A percentile compares a stretch with the other conserved stretches of the same genome.
phyloP scores from a whole-genome alignment of 257 asterid species.

The Solanum tarapatanum region DNA sequence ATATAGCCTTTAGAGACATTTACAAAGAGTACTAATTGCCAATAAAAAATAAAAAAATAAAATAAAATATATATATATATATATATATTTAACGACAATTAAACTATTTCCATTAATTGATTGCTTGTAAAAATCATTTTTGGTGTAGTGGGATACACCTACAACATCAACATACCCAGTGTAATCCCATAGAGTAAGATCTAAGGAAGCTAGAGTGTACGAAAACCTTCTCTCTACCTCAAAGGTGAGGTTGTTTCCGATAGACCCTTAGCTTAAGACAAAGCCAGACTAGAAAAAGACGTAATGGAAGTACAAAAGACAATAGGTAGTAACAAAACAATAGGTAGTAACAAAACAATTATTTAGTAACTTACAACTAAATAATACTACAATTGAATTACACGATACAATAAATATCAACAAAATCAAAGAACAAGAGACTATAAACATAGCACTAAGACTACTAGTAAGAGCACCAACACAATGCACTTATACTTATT shows the following conservation, averaged over 20 bases:
- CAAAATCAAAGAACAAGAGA: neutral
- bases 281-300: neutral
- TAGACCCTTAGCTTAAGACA: neutral
- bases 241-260: neutral
- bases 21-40: too few relatives aligned
- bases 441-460: neutral
- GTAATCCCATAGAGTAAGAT: neutral
- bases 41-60: too few relatives aligned
- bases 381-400: neutral
- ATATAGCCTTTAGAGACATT: too few relatives aligned
- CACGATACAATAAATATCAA: neutral
- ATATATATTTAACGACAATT: too few relatives aligned
- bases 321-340: neutral
- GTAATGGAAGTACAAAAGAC: neutral
- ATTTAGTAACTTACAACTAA: neutral
- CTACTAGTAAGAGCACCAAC: neutral
- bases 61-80: too few relatives aligned
- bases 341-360: neutral
- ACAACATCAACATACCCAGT: neutral
- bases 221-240: neutral
- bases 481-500: neutral
- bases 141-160: too few relatives aligned
- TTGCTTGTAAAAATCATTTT: too few relatives aligned
- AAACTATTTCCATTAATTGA: too few relatives aligned
- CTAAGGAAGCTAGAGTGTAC: neutral